A percentile compares a stretch with the other conserved stretches of the same genome.
Evolutionary conservation across 2,329 filamentous ascomycete species (phyloP).

Genomic region (Elsinoe necatrix): DNA sequence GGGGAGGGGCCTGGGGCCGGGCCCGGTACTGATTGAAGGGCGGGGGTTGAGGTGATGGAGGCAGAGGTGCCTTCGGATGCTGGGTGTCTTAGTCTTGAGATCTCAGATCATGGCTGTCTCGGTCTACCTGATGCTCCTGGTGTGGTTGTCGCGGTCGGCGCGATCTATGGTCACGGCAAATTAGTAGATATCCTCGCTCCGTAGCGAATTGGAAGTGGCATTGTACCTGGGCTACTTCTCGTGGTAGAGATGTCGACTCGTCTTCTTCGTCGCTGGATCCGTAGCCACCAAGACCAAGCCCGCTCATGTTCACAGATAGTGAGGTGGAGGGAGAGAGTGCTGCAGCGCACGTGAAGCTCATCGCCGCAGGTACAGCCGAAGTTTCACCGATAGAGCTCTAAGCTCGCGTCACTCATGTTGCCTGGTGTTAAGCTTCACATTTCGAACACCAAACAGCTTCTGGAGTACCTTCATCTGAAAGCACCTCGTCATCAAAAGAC

Average conservation of each 20-base stretch:
- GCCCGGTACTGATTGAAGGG: constrained; percentile 15
- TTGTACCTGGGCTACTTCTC: constrained; percentile 33
- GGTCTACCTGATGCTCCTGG: background rate
- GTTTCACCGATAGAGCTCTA: constrained; percentile 5
- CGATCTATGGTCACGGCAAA: constrained; percentile 16
- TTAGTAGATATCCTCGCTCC: constrained; percentile 42
- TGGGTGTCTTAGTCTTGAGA: background rate
- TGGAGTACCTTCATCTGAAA: background rate
- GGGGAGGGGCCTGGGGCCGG: constrained; percentile 17
- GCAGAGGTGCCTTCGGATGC: background rate
- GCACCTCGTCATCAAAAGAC: background rate
- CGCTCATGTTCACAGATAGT: constrained; percentile 21
- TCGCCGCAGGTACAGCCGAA: constrained; percentile 11
- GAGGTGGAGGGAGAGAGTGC: background rate
- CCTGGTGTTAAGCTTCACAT: background rate
- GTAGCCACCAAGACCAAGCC: constrained; percentile 36
- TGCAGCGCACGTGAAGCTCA: background rate
- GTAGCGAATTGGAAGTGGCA: constrained; percentile 20
- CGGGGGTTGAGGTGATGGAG: constrained; percentile 7
- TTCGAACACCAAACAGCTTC: background rate
- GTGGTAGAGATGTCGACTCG: constrained; percentile 20
- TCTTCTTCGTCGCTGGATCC: constrained; percentile 41
- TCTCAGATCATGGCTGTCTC: background rate
- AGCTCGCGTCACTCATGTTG: constrained; percentile 16
- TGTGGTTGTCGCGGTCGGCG: background rate